A percentile compares a stretch with the other conserved stretches of the same genome.
Conservation (phyloP, 768 basidiomycete species). For the Tephrocybe rancida region DNA sequence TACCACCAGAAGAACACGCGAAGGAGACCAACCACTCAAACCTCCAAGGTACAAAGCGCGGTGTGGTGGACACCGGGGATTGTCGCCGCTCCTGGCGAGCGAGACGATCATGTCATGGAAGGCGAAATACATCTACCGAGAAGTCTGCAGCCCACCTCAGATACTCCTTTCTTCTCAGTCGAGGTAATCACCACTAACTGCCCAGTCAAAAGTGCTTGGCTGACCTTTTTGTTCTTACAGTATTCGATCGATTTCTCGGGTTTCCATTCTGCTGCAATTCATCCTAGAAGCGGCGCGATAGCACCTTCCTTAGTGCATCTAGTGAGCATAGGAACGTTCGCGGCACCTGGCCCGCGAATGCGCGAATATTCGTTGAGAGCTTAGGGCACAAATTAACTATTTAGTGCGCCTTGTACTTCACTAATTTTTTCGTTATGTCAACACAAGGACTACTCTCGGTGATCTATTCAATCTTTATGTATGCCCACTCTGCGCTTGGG, state of each 20-base stretch:
- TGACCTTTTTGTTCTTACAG: neutral
- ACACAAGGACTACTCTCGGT: no score
- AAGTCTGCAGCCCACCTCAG: conserved; percentile 14
- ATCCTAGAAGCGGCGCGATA: neutral
- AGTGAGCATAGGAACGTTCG: conserved; percentile 11
- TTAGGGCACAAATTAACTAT: no score
- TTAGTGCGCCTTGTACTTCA: no score
- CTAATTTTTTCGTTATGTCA: no score
- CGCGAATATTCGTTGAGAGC: conserved; percentile 14
- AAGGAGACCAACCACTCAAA: conserved; percentile 1
- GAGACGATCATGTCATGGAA: conserved; percentile 5
- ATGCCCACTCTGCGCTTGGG: no score
- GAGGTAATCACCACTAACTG: conserved; percentile 7
- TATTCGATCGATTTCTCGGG: conserved; percentile 9
- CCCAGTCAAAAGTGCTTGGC: no score
- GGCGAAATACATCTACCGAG: conserved; percentile 20
- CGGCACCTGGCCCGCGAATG: conserved; percentile 6
- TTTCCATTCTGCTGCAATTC: conserved; percentile 4
- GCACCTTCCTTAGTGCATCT: neutral
- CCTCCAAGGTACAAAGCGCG: conserved; percentile 20
- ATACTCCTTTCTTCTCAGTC: conserved; percentile 17
- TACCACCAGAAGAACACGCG: conserved; percentile 19
- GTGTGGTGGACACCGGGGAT: conserved; percentile 27
- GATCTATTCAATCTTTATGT: no score
- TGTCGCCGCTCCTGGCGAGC: neutral